Evolutionary conservation across 805 yeast species (phyloP).

Genomic region (Sugiyamaella lignohabitans): DNA sequence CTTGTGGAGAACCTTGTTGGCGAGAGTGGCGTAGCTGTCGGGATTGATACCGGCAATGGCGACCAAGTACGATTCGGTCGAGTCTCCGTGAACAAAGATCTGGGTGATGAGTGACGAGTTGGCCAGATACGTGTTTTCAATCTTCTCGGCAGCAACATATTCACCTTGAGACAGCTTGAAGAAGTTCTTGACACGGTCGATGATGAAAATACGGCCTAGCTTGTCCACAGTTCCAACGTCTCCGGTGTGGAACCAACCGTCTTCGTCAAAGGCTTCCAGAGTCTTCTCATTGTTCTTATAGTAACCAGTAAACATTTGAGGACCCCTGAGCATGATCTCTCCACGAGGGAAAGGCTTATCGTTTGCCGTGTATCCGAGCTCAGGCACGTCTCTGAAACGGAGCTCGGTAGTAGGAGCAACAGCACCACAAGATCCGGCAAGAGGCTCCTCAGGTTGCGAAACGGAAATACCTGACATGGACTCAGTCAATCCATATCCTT

Average conservation of each 20-base stretch:
- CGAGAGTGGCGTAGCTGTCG: slow-evolving; percentile 34
- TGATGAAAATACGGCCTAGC: slow-evolving; percentile 51
- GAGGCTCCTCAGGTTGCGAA: slow-evolving; percentile 38
- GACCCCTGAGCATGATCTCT: slow-evolving; percentile 58
- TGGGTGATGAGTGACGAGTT: slow-evolving; percentile 47
- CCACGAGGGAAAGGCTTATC: slow-evolving; percentile 45
- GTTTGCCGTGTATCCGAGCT: slow-evolving; percentile 45
- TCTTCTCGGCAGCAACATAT: slow-evolving; percentile 70
- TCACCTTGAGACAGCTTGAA: slow-evolving; percentile 63
- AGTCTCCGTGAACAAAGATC: slow-evolving; percentile 58
- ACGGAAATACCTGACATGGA: slow-evolving; percentile 56
- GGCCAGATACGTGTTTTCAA: slow-evolving; percentile 57
- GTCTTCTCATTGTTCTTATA: slow-evolving; percentile 55
- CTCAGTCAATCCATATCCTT: slow-evolving; percentile 77
- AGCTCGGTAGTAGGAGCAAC: slow-evolving; percentile 50
- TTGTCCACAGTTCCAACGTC: slow-evolving; percentile 52
- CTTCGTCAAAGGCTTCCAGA: slow-evolving; percentile 42
- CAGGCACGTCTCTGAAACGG: slow-evolving; percentile 57
- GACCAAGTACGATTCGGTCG: slow-evolving; percentile 49
- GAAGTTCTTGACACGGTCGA: slow-evolving; percentile 75
- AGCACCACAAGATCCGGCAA: slow-evolving; percentile 56
- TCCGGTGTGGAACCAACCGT: slow-evolving; percentile 64
- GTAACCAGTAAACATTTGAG: slow-evolving; percentile 52
- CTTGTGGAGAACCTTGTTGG: slow-evolving; percentile 25
- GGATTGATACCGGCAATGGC: slow-evolving; percentile 59